Percentiles rank a stretch among this genome's conserved stretches.
Conservation (phyloP, 192 early-diverging fungal species). For the Rhizoclosmatium sp. region DNA sequence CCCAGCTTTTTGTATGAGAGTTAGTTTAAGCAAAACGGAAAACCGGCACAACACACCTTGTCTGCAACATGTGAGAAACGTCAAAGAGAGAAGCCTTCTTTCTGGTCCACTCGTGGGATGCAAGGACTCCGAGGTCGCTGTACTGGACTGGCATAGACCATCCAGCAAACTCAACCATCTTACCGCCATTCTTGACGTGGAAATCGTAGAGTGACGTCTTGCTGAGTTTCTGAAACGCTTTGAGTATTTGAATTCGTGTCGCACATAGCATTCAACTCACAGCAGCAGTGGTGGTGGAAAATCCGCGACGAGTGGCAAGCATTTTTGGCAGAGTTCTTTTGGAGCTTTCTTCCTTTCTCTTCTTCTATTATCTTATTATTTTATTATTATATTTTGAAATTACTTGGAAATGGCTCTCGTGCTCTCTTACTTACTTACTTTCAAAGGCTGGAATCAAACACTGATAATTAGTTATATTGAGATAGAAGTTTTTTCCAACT, state of each 20-base stretch:
- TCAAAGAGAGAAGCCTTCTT: slow-evolving; percentile 93
- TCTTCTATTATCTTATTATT: no score
- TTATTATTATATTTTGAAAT: no score
- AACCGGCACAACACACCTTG: slow-evolving; percentile 60
- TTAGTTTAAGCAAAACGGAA: background rate
- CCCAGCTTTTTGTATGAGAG: slow-evolving; percentile 48
- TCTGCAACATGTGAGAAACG: slow-evolving; percentile 98
- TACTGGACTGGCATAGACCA: slow-evolving; percentile 98
- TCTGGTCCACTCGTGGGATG: slow-evolving; percentile 89
- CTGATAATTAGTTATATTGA: no score
- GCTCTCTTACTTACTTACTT: no score
- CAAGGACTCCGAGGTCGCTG: slow-evolving; percentile 80
- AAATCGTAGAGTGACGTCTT: slow-evolving; percentile 80
- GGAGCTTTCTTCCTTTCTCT: no score
- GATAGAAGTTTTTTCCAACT: no score
- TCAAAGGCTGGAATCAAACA: no score
- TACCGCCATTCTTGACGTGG: slow-evolving; percentile 89
- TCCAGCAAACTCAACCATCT: slow-evolving; percentile 98
- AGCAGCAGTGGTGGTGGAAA: background rate
- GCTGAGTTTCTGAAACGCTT: background rate
- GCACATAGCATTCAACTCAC: background rate
- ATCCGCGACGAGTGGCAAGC: background rate
- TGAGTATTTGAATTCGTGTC: no score
- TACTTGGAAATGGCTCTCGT: no score
- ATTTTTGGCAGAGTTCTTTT: background rate